Evolutionary conservation across 2,329 filamentous ascomycete species (phyloP), one percentile per base, ranked within the genome.

Genomic region (Fusarium sp.): DNA sequence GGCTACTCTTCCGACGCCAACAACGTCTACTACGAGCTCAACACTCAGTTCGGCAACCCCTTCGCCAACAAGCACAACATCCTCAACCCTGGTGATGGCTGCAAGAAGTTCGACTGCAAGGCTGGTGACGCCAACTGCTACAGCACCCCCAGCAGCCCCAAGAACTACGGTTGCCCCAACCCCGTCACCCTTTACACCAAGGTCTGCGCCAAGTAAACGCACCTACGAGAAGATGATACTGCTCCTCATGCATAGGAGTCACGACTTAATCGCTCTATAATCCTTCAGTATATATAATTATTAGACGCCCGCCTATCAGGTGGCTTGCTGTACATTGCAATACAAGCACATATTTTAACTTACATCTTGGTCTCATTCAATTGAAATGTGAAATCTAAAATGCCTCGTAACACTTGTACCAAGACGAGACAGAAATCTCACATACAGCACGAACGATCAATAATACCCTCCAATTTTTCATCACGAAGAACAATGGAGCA

Each of bases 1-100:
- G 81, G 81, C 47, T 83, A 83, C 75, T 82, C 81, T 1, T 82
- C 81, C 69, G 72, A 74, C 57, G 52, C 79, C 13, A 69, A 80
- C 74, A 79, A 79, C 43, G 79, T 78, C 55, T 83, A 82, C 76
- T 83, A 82, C 58, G 80, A 82, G 72, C 58, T 81, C 41, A 83
- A 76, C 81, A 77, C 79, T 67, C 40, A 75, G 73, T 62, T 9
- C 44, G 82, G 82, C 25, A 83, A 83, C 78, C 82, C 82, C 61
- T 83, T 82, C 54, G 78, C 77, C 47, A 53, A 62, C 59, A 60
- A 73, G 58, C 79, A 71, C 73, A 83, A 83, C 73, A 77, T 70
- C 60, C 67, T 83, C 59, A 78, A 67, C 45, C 77, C 82, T 2
- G 81, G 80, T 22, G 63, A 62, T 0, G 81, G 80, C 54, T 83